Percentiles rank a stretch among this genome's conserved stretches.
Conservation (phyloP, 768 basidiomycete genomes). For the Suillus variegatus region DNA sequence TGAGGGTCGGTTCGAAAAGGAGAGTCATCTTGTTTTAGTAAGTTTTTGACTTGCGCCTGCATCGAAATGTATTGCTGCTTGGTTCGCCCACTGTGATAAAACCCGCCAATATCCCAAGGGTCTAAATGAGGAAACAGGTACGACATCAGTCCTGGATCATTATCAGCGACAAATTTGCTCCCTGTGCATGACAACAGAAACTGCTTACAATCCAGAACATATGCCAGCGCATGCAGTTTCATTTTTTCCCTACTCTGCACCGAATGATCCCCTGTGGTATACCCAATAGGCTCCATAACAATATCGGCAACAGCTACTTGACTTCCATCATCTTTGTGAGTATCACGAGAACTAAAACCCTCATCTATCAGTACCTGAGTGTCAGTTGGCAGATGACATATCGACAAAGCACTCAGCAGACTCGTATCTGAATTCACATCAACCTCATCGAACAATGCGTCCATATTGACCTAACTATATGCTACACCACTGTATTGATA, state of each 20-base stretch:
- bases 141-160: slow-evolving; percentile 2
- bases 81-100: neutral
- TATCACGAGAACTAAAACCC: no score
- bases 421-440: neutral
- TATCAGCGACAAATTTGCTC: neutral
- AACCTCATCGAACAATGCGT: neutral
- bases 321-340: no score
- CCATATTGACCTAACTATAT: neutral
- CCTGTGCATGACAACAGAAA: neutral
- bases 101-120: slow-evolving; percentile 7
- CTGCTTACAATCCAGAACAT: slow-evolving; percentile 2
- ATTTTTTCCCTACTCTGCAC: neutral
- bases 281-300: slow-evolving; percentile 6
- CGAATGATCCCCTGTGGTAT: neutral
- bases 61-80: neutral
- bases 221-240: slow-evolving; percentile 4
- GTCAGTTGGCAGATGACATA: neutral
- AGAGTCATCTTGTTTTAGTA: neutral
- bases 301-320: neutral
- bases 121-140: slow-evolving; percentile 12
- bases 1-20: neutral
- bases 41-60: neutral
- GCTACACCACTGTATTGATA: neutral
- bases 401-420: neutral
- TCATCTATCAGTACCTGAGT: no score